phyloP scores from a whole-genome alignment of 108 stramenopile species.

The Asterionellopsis glacialis region DNA sequence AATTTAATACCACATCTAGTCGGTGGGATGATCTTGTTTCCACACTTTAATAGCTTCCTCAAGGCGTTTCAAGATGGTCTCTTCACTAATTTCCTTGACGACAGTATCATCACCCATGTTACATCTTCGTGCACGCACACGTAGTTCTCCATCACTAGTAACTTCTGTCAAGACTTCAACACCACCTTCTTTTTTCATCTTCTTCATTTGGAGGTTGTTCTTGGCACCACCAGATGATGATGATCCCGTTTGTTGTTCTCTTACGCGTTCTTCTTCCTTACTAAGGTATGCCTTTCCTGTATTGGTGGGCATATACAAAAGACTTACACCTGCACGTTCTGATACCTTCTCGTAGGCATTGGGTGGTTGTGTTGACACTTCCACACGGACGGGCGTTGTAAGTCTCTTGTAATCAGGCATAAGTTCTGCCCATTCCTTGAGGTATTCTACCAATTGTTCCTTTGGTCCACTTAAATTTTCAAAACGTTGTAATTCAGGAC shows the following conservation, averaged over 20 bases:
- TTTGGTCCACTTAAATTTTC: slow-evolving; percentile 17
- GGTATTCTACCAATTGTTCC: slow-evolving; percentile 44
- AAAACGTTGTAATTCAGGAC: slow-evolving; percentile 63
- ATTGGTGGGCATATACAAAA: slow-evolving; percentile 65
- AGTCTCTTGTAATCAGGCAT: slow-evolving; percentile 54
- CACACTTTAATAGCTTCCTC: slow-evolving; percentile 59
- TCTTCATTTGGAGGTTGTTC: slow-evolving; percentile 1
- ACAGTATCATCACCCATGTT: slow-evolving; percentile 67
- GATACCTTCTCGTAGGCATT: slow-evolving; percentile 25
- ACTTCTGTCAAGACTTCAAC: slow-evolving; percentile 73
- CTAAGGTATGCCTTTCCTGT: slow-evolving; percentile 69
- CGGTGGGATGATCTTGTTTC: slow-evolving; percentile 21
- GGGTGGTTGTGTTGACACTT: slow-evolving; percentile 16
- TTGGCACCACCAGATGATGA: slow-evolving; percentile 6
- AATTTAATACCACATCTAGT: no score
- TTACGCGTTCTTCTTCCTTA: slow-evolving; percentile 48
- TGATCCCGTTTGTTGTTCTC: slow-evolving; percentile 25
- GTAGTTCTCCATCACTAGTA: slow-evolving; percentile 29
- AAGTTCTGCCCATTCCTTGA: slow-evolving; percentile 58
- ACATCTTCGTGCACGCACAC: slow-evolving; percentile 73
- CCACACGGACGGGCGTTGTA: slow-evolving; percentile 69
- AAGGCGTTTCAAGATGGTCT: slow-evolving; percentile 59
- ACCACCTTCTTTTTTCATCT: slow-evolving; percentile 55
- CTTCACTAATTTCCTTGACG: slow-evolving; percentile 76
- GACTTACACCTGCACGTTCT: slow-evolving; percentile 42